Base-by-base conservation (phyloP, 805 yeast genomes). In the Yarrowia alimentaria region DNA sequence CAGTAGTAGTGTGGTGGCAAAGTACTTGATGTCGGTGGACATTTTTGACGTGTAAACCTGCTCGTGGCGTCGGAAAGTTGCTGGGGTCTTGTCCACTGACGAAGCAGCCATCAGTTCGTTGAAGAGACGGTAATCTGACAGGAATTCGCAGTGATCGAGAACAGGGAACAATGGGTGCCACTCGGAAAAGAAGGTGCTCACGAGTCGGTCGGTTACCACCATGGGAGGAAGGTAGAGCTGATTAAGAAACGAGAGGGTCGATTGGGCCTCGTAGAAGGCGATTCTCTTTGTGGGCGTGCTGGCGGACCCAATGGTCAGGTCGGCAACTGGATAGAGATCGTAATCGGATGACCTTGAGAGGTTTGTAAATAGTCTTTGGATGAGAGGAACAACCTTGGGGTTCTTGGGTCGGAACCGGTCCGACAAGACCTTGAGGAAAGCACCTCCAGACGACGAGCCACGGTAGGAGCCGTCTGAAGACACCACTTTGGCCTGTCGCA, bases 91-190 rank as follows among this genome's bases (percentile, higher is more conserved):
- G 28, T 43, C 37, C 37, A 43, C 24, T 9, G 50, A 30, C n/a
- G 50, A 43, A 1, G 50, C 50, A 3, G 50, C 50, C 35, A 43
- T 43, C 16, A 43, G 50, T 37, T 47, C 42, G 42, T 47, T 51
- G 43, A 81, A 72, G 20, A 64, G 67, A 20, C 71, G 58, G 61
- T 85, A 87, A 55, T 79, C 78, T 17, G 70, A 68, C 61, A 83
- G 70, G 59, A 89, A 89, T n/a, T 79, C 74, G 33, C 77, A 77
- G 56, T 79, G 79, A 62, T 85, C 86, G 49, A 89, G 61, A 12
- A 86, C 71, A 0, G 95, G 94, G 17, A 82, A 70, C 5, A 79
- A 66, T 19, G 76, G 72, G 21, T 85, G 82, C 95, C 96, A 89
- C 53, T 83, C 82, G 55, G 79, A 80, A 66, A 87, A 88, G 61